Percentiles rank a stretch among this genome's conserved stretches.
These are phyloP conservation scores for Quercus glauca DNA, from an alignment of 306 rosid genomes.

Conservation along the genomic window DNA sequence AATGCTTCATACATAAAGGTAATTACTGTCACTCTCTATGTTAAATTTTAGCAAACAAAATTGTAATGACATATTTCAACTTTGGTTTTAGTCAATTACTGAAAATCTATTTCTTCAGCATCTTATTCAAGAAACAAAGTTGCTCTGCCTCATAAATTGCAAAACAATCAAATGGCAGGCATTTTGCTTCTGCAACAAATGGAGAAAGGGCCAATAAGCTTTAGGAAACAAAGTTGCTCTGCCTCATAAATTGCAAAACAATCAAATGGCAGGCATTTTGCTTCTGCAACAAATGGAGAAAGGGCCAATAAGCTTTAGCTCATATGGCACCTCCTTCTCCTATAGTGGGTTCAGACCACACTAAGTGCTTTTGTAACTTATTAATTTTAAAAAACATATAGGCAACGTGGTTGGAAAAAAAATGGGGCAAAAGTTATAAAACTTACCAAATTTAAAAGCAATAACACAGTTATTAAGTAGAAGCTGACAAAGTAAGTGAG, in stretches of 20 bases:
- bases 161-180: neutral
- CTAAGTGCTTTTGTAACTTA: neutral
- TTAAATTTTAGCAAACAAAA: neutral
- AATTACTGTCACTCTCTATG: neutral
- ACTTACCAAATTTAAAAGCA: slow-evolving; percentile 88
- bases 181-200: neutral
- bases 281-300: neutral
- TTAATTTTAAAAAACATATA: neutral
- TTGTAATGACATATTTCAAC: neutral
- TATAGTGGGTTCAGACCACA: neutral
- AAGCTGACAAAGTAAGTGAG: slow-evolving; percentile 72
- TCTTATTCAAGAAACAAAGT: neutral
- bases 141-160: neutral
- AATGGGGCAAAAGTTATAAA: slow-evolving; percentile 8
- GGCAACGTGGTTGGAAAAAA: neutral
- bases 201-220: neutral
- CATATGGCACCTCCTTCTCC: neutral
- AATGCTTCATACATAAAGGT: too few species aligned
- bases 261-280: neutral
- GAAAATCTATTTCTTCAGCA: neutral
- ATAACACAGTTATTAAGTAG: slow-evolving; percentile 77
- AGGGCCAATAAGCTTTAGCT: neutral
- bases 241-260: neutral
- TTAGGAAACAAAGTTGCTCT: neutral
- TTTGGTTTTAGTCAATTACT: neutral